Evolutionary conservation across 2,329 filamentous ascomycete species (phyloP).

Genomic region (Coniochaeta ligniaria): DNA sequence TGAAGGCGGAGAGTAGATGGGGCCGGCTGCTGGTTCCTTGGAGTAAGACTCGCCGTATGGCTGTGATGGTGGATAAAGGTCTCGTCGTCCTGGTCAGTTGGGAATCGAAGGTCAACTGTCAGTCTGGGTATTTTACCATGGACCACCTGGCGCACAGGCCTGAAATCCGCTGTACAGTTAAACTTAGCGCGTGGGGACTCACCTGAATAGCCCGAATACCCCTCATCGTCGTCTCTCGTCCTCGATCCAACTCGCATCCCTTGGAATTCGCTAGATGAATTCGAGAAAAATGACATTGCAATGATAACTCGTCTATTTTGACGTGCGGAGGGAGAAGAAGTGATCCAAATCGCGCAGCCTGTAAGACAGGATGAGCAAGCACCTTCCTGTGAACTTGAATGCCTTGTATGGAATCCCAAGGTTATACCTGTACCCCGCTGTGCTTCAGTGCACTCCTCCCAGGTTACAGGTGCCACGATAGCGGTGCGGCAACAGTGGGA

Average conservation of each 20-base stretch:
- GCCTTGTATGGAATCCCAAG: too few species aligned
- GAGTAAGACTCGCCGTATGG: neutral
- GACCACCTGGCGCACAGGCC: too few species aligned
- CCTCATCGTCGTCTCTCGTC: neutral
- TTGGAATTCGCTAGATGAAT: neutral
- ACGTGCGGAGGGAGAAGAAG: too few species aligned
- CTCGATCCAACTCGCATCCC: neutral
- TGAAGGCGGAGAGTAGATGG: constrained; percentile 16
- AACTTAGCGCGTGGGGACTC: too few species aligned
- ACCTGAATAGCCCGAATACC: neutral
- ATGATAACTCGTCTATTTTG: too few species aligned
- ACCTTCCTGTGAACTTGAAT: neutral
- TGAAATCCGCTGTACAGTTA: too few species aligned
- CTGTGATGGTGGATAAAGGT: neutral
- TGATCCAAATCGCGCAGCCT: neutral
- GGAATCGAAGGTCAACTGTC: neutral
- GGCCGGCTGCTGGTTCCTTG: constrained; percentile 7
- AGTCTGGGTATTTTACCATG: too few species aligned
- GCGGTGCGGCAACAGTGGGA: neutral
- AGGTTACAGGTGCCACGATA: neutral
- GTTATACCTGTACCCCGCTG: neutral
- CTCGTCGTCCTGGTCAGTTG: neutral
- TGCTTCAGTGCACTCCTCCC: neutral
- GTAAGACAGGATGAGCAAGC: neutral
- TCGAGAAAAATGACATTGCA: neutral